Conservation (phyloP, 2,329 filamentous ascomycete genomes). For the Diaporthe caulivora region DNA sequence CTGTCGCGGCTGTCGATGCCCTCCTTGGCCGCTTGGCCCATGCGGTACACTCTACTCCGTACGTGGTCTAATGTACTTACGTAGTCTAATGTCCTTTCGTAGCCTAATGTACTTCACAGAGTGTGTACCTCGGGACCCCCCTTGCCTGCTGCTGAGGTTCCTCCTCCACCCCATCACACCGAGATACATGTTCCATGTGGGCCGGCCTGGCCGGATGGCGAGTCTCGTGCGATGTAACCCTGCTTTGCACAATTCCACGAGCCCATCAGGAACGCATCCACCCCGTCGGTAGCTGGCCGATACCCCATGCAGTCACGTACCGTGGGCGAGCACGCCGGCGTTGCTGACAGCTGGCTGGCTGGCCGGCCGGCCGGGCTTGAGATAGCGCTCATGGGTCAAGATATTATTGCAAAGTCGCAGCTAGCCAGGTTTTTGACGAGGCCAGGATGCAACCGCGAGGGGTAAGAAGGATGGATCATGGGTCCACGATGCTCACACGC, state of each 20-base stretch:
- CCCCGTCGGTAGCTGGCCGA: background rate
- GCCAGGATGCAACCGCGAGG: conserved; percentile 4
- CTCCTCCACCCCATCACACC: background rate
- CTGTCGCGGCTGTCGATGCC: conserved; percentile 18
- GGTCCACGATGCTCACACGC: background rate
- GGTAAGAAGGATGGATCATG: background rate
- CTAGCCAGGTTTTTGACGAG: background rate
- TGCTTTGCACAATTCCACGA: background rate
- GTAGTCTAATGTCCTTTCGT: too few species aligned
- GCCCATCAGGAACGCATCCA: conserved; percentile 21
- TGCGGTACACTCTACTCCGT: background rate
- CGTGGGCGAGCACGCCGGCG: background rate
- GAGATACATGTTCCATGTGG: background rate
- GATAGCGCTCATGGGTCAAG: too few species aligned
- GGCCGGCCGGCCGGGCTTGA: background rate
- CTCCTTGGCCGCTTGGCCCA: background rate
- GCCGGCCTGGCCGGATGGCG: conserved; percentile 11
- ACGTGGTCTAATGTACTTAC: background rate
- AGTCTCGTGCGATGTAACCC: conserved; percentile 7
- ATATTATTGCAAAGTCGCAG: background rate
- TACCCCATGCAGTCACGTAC: background rate
- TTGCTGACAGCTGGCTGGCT: background rate
- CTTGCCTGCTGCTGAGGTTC: background rate
- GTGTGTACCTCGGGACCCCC: too few species aligned
- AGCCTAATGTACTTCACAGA: too few species aligned